A percentile compares a stretch with the other conserved stretches of the same genome.
Conservation (phyloP, 495 filamentous ascomycete genomes). For the Penicillium flavigenum region DNA sequence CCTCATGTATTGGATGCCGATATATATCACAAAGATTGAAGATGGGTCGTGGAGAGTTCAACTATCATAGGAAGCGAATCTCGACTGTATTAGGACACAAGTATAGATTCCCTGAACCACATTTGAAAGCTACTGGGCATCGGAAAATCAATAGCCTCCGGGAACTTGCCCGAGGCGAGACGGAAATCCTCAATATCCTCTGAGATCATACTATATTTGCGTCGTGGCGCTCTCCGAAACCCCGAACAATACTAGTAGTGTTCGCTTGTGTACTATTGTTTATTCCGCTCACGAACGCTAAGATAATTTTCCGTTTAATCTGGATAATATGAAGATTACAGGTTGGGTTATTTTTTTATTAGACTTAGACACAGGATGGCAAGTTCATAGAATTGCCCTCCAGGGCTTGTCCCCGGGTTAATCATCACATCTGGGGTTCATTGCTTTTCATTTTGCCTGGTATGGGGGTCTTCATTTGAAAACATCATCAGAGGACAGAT, state of each 20-base stretch:
- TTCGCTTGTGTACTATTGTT: not conserved
- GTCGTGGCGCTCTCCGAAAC: too few relatives aligned
- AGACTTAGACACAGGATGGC: conserved; percentile 8
- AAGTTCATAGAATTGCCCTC: conserved; percentile 10
- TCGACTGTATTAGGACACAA: not conserved
- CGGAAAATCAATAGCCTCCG: not conserved
- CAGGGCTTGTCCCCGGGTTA: conserved; percentile 13
- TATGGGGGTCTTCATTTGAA: conserved; percentile 18
- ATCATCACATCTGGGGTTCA: conserved; percentile 26
- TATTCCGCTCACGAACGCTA: too few relatives aligned
- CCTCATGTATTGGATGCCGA: not conserved
- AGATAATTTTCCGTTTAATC: too few relatives aligned
- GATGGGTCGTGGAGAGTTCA: not conserved
- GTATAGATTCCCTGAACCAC: not conserved
- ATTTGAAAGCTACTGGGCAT: not conserved
- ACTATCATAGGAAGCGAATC: not conserved
- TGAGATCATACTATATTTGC: too few relatives aligned
- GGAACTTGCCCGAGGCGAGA: not conserved
- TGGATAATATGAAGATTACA: not conserved
- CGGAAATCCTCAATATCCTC: not conserved
- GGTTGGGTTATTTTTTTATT: conserved; percentile 3
- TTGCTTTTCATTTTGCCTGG: conserved; percentile 19
- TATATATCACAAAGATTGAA: not conserved
- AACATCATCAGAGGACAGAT: conserved; percentile 23
- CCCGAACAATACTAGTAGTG: too few relatives aligned